A percentile compares a stretch with the other conserved stretches of the same genome.
Evolutionary conservation across 179 eudicot genomes (phyloP).

Genomic region (Carnegiea gigantea): DNA sequence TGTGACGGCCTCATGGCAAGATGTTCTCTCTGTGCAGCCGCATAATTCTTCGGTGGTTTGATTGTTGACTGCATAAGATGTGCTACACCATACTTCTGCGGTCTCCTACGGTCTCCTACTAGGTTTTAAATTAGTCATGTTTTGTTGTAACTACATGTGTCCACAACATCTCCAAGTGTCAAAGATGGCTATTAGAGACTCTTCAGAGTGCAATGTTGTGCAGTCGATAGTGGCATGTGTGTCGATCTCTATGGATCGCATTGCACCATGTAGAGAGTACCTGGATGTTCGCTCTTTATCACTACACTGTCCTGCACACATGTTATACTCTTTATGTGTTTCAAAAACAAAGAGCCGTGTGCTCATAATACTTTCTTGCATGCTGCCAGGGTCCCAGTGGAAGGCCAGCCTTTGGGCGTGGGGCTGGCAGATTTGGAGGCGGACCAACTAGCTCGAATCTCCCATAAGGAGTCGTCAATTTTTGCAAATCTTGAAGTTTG

Average conservation of each 20-base stretch:
- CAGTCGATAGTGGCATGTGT: too few species aligned
- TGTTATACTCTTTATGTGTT: too few species aligned
- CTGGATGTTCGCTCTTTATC: too few species aligned
- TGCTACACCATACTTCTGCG: background rate
- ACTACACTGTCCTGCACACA: background rate
- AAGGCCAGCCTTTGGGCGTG: slow-evolving; percentile 5
- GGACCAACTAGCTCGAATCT: background rate
- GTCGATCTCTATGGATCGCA: too few species aligned
- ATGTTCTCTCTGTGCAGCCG: background rate
- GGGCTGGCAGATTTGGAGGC: background rate
- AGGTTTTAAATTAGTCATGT: too few species aligned
- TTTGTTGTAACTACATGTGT: too few species aligned
- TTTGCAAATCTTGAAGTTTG: background rate
- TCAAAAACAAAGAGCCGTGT: too few species aligned
- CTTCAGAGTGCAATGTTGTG: too few species aligned
- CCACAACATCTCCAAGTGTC: too few species aligned
- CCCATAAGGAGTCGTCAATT: background rate
- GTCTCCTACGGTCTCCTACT: too few species aligned
- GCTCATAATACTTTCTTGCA: background rate
- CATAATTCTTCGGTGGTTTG: background rate
- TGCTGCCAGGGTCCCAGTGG: background rate
- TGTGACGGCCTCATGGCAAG: background rate
- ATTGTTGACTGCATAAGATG: background rate
- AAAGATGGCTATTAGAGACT: too few species aligned
- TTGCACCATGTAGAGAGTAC: too few species aligned